Evolutionary conservation across 371 early-diverging fungal genomes (phyloP).

Genomic region (Catenaria anguillulae): DNA sequence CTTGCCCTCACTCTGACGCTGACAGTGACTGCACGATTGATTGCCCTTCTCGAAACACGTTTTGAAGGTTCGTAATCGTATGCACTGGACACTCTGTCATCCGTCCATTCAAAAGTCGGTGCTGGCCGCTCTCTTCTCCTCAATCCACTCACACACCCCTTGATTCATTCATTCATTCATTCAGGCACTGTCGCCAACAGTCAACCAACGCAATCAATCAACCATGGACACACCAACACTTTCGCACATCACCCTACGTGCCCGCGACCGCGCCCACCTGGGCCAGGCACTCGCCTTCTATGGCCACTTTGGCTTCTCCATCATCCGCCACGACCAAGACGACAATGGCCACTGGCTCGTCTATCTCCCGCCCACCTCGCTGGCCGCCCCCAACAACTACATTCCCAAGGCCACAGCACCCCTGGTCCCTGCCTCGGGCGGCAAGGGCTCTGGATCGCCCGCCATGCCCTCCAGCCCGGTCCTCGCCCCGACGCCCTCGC

Average conservation of each 20-base stretch:
- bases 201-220: no score
- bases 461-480: background rate
- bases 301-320: slow-evolving; percentile 34
- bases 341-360: slow-evolving; percentile 14
- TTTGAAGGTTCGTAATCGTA: no score
- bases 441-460: slow-evolving; percentile 8
- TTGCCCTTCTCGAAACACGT: no score
- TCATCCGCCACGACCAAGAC: slow-evolving; percentile 19
- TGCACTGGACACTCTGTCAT: no score
- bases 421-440: slow-evolving; percentile 24
- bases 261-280: slow-evolving; percentile 19
- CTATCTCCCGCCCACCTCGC: slow-evolving; percentile 22
- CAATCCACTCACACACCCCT: no score
- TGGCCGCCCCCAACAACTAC: slow-evolving; percentile 17
- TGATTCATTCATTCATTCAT: no score
- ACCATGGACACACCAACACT: slow-evolving; percentile 13
- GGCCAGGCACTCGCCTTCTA: slow-evolving; percentile 36
- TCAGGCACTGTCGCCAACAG: no score
- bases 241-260: slow-evolving; percentile 40
- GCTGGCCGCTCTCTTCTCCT: no score
- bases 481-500: no score
- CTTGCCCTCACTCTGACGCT: no score
- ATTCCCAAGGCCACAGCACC: slow-evolving; percentile 20
- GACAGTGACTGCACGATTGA: no score
- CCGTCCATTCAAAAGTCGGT: no score